phyloP scores from a whole-genome alignment of 2,329 filamentous ascomycete genomes.

The Paecilomyces formosus region DNA sequence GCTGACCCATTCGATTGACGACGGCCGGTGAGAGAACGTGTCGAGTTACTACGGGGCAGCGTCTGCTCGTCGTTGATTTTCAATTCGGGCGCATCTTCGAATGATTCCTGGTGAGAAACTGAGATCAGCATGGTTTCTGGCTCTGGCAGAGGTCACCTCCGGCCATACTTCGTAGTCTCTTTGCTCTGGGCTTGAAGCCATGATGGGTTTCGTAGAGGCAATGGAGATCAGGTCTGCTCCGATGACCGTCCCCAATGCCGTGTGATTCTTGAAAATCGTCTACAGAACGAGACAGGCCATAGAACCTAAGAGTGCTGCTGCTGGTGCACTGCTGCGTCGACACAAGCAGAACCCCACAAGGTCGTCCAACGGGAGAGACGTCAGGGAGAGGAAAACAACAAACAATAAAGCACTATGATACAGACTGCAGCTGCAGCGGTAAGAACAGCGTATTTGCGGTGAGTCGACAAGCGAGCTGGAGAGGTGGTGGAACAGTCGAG shows the following conservation, averaged over 20 bases:
- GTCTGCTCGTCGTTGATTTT: conserved; percentile 20
- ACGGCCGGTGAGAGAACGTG: conserved; percentile 54
- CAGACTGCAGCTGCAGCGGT: not conserved
- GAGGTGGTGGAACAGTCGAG: not conserved
- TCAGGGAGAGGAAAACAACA: not conserved
- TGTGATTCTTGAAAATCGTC: not conserved
- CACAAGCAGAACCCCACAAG: not conserved
- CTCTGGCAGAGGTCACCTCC: conserved; percentile 4
- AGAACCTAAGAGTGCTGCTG: conserved; percentile 1
- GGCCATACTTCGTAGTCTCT: conserved; percentile 34
- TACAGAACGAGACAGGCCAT: conserved; percentile 6
- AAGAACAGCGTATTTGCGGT: not conserved
- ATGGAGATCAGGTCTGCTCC: not conserved
- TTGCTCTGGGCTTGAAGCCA: conserved; percentile 32
- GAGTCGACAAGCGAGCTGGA: not conserved
- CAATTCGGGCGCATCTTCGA: conserved; percentile 66
- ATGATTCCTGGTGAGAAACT: conserved; percentile 54
- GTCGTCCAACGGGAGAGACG: not conserved
- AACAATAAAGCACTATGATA: not conserved
- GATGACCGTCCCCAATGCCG: conserved; percentile 4
- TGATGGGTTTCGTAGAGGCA: conserved; percentile 13
- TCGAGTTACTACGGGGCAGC: conserved; percentile 39
- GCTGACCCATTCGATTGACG: conserved; percentile 32
- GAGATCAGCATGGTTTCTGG: conserved; percentile 5
- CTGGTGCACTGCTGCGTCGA: not conserved